phyloP scores from a whole-genome alignment of 106 monocot species.

The Acorus gramineus region DNA sequence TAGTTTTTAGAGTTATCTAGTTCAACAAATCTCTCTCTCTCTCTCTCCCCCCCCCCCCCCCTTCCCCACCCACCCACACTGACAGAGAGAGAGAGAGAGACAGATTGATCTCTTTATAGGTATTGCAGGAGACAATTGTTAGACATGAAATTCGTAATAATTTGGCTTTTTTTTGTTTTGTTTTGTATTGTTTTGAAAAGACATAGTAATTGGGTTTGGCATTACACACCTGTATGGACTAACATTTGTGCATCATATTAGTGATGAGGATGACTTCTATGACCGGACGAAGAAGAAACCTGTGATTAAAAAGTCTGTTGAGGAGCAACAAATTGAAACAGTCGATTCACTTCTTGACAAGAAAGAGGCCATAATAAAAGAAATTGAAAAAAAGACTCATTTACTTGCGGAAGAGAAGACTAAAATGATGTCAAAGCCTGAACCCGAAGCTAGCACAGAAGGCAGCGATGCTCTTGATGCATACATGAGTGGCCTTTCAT shows the following conservation, averaged over 20 bases:
- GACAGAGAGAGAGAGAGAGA: too few relatives aligned
- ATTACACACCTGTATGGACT: neutral
- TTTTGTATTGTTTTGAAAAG: too few relatives aligned
- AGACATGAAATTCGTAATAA: too few relatives aligned
- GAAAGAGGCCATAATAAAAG: slow-evolving; percentile 43
- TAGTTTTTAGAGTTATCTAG: too few relatives aligned
- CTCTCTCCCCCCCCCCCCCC: too few relatives aligned
- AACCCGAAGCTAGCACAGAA: slow-evolving; percentile 6
- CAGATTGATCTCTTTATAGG: too few relatives aligned
- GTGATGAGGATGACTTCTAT: slow-evolving; percentile 96
- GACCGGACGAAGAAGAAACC: slow-evolving; percentile 76
- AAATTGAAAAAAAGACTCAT: slow-evolving; percentile 60
- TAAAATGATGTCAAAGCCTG: slow-evolving; percentile 13
- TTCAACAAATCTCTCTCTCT: too few relatives aligned
- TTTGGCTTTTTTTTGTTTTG: too few relatives aligned
- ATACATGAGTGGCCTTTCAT: slow-evolving; percentile 79
- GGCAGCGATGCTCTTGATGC: slow-evolving; percentile 84
- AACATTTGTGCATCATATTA: slow-evolving; percentile 15
- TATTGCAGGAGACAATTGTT: too few relatives aligned
- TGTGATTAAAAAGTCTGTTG: slow-evolving; percentile 23
- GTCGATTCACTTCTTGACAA: slow-evolving; percentile 88
- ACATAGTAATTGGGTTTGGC: too few relatives aligned
- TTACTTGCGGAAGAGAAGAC: slow-evolving; percentile 47
- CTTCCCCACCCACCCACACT: too few relatives aligned
- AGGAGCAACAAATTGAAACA: slow-evolving; percentile 70